Percentiles rank a stretch among this genome's conserved stretches.
Conservation (phyloP, 2,329 filamentous ascomycete genomes). For the Penicillium sp. region DNA sequence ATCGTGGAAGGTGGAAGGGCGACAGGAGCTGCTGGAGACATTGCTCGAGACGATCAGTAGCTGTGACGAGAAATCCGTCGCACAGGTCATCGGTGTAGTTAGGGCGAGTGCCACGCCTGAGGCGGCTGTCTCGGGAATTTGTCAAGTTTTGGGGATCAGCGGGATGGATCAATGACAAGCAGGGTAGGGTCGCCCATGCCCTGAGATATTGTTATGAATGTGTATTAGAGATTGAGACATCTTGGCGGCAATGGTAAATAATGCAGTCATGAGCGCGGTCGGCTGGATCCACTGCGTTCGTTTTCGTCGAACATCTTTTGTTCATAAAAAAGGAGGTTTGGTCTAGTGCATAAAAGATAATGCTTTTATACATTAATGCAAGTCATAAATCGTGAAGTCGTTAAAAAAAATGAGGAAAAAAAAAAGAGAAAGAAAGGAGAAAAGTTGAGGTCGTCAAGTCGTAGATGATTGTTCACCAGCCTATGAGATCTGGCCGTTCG, state of each 20-base stretch:
- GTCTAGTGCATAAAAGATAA: conserved; percentile 7
- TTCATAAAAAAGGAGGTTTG: not conserved
- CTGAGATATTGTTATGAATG: no score
- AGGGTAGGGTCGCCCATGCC: no score
- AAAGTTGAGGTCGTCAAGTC: conserved; percentile 4
- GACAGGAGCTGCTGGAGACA: conserved; percentile 28
- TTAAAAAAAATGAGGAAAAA: not conserved
- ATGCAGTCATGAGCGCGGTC: not conserved
- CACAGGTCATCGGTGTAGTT: conserved; percentile 32
- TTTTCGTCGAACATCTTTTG: not conserved
- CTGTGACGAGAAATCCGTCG: conserved; percentile 31
- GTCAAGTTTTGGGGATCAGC: conserved; percentile 26
- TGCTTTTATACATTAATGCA: conserved; percentile 16
- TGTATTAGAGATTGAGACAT: no score
- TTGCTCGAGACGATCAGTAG: conserved; percentile 32
- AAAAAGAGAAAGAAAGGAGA: not conserved
- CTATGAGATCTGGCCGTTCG: conserved; percentile 6
- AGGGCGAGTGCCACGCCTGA: conserved; percentile 33
- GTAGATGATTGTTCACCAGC: not conserved
- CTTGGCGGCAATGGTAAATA: not conserved
- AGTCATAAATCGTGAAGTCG: conserved; percentile 16
- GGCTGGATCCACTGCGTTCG: not conserved
- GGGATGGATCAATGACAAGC: conserved; percentile 1
- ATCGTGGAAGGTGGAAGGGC: conserved; percentile 31
- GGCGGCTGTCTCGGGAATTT: conserved; percentile 32